phyloP scores from a whole-genome alignment of 176 grass and related monocot genomes.

The Elaeis guineensis region DNA sequence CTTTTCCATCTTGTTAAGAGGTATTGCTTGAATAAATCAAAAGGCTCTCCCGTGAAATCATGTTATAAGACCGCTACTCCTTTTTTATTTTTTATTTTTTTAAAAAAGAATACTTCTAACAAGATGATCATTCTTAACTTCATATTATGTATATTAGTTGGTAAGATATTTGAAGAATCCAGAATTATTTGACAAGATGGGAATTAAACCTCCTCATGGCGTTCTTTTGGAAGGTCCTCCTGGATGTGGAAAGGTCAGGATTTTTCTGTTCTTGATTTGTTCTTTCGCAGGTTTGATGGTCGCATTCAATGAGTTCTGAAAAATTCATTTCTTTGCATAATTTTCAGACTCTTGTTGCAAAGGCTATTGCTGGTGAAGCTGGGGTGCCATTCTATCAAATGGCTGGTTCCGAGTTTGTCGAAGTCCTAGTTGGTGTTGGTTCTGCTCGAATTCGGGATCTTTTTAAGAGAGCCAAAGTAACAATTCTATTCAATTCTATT shows the following conservation, averaged over 20 bases:
- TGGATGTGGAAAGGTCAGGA: conserved; percentile 28
- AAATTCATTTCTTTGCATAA: neutral
- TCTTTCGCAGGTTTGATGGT: too few species aligned
- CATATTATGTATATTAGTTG: conserved; percentile 11
- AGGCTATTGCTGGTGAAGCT: conserved; percentile 39
- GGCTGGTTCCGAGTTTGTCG: conserved; percentile 40
- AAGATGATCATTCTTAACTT: neutral
- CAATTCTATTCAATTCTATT: neutral
- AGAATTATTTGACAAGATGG: conserved; percentile 38
- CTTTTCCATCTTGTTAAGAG: too few species aligned
- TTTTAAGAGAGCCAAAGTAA: conserved; percentile 35
- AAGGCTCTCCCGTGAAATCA: too few species aligned
- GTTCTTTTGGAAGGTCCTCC: conserved; percentile 35
- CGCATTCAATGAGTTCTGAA: too few species aligned
- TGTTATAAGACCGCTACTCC: too few species aligned
- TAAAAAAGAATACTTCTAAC: too few species aligned
- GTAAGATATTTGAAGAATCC: conserved; percentile 36
- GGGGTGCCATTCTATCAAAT: conserved; percentile 38
- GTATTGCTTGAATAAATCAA: too few species aligned
- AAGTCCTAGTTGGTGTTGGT: conserved; percentile 33
- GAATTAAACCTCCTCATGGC: conserved; percentile 31
- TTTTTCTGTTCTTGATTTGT: too few species aligned
- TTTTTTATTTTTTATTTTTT: too few species aligned
- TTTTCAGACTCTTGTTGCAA: conserved; percentile 25
- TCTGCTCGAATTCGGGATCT: conserved; percentile 36